Percentiles rank a stretch among this genome's conserved stretches.
Evolutionary conservation across 495 filamentous ascomycete genomes (phyloP).

Genomic region (Aspergillus egyptiacus): DNA sequence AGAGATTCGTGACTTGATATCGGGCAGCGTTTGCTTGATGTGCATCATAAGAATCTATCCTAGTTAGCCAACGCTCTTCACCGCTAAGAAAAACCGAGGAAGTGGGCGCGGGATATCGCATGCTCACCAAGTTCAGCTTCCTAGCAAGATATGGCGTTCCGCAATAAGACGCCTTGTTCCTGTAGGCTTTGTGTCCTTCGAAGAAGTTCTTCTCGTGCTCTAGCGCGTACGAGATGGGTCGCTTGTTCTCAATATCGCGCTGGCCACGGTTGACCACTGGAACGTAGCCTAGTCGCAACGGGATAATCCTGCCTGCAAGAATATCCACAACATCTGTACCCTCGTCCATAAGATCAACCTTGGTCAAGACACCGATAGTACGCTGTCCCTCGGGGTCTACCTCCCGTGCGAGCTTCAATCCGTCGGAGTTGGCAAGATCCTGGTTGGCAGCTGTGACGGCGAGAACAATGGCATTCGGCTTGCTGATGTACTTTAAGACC

Average conservation of each 20-base stretch:
- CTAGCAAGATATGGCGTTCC: constrained; percentile 94
- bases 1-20: constrained; percentile 94
- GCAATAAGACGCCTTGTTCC: constrained; percentile 98
- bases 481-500: constrained; percentile 98
- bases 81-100: not conserved
- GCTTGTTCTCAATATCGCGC: constrained; percentile 95
- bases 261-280: constrained; percentile 99
- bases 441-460: constrained; percentile 96
- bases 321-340: constrained; percentile 99
- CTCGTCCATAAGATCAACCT: constrained; percentile 99
- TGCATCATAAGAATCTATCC: constrained; percentile 97
- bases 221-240: constrained; percentile 83
- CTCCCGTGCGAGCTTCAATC: constrained; percentile 91
- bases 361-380: constrained; percentile 97
- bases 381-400: constrained; percentile 97
- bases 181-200: constrained; percentile 96
- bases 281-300: constrained; percentile 90
- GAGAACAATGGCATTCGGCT: constrained; percentile 95
- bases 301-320: constrained; percentile 95
- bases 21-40: constrained; percentile 98
- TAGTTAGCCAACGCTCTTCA: constrained; percentile 2
- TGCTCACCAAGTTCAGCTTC: constrained; percentile 81
- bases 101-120: not conserved
- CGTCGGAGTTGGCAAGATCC: constrained; percentile 98
- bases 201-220: constrained; percentile 97